A percentile compares a stretch with the other conserved stretches of the same genome.
Conservation (phyloP, 495 filamentous ascomycete genomes). For the Penicillium ochrochloron region DNA sequence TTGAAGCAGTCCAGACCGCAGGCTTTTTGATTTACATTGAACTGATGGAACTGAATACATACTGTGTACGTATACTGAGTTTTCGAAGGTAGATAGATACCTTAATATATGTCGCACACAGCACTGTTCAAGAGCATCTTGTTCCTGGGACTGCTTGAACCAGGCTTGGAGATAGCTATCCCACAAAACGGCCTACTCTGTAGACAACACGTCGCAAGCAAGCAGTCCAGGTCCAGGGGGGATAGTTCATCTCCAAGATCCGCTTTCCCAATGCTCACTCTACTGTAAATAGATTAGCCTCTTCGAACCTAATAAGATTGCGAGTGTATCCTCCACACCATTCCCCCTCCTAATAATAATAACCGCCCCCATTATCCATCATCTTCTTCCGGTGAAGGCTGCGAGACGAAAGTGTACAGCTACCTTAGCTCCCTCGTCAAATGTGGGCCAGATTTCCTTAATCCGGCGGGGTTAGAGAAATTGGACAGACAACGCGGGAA, state of each 20-base stretch:
- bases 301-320: constrained; percentile 4
- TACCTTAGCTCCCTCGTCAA: not conserved
- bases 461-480: constrained; percentile 11
- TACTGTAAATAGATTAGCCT: not conserved
- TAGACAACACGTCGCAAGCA: not conserved
- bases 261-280: not conserved
- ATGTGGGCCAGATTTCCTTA: constrained; percentile 8
- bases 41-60: not conserved
- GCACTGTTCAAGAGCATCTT: not conserved
- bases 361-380: not conserved
- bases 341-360: constrained; percentile 6
- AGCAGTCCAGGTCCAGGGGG: not conserved
- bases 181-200: too few relatives aligned
- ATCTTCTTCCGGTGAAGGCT: not conserved
- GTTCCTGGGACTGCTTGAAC: not conserved
- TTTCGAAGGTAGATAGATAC: not conserved
- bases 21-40: not conserved
- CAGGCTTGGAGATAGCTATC: too few relatives aligned
- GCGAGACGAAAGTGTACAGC: not conserved
- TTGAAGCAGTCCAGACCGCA: not conserved
- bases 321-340: constrained; percentile 1
- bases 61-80: not conserved
- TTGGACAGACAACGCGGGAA: not conserved
- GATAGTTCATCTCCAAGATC: not conserved
- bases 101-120: not conserved